Conservation (phyloP, 148 eudicot species). For the Spergularia marina region DNA sequence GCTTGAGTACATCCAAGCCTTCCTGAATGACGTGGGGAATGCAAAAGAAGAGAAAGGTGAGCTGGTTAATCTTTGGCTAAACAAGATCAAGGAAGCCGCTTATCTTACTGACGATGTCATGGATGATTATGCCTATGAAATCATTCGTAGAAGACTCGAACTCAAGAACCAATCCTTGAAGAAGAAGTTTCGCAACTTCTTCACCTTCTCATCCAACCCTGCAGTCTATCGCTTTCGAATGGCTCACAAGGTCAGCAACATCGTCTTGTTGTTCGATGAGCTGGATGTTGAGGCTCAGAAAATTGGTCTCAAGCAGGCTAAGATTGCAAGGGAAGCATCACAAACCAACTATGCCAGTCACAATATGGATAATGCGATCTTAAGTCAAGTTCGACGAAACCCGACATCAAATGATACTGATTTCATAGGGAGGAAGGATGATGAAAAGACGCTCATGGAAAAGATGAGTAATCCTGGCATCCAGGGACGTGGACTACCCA, state of each 20-base stretch:
- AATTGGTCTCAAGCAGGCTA: slow-evolving; percentile 5
- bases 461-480: background rate
- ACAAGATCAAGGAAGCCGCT: background rate
- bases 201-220: background rate
- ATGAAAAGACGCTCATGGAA: background rate
- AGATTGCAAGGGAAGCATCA: background rate
- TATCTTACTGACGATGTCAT: background rate
- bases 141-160: background rate
- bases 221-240: background rate
- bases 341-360: too few species aligned
- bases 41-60: background rate
- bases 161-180: background rate
- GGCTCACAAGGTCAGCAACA: background rate
- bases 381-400: background rate
- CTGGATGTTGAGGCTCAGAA: background rate
- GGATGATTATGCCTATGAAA: slow-evolving; percentile 9
- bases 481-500: background rate
- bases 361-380: too few species aligned
- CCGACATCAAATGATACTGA: background rate
- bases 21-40: background rate
- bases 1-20: background rate
- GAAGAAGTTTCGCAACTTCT: background rate
- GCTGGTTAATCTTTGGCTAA: slow-evolving; percentile 1
- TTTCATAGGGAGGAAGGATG: slow-evolving; percentile 5
- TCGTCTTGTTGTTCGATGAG: slow-evolving; percentile 8